These are phyloP conservation scores for Xylariales sp. DNA, from an alignment of 2,329 filamentous ascomycete species.

Conservation along the genomic window DNA sequence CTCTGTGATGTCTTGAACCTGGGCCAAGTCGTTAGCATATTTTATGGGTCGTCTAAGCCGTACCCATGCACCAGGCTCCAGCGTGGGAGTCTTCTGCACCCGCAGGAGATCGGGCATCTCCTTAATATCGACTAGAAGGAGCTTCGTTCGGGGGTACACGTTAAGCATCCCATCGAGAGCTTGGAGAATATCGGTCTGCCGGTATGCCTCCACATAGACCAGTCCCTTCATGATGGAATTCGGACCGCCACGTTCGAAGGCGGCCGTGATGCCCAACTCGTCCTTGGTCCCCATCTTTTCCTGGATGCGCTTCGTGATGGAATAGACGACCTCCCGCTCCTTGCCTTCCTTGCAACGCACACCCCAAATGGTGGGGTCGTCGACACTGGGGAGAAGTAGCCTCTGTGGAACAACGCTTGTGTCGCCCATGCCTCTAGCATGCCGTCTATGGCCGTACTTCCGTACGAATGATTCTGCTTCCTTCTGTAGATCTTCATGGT, in stretches of 20 bases:
- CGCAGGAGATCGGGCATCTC: conserved; percentile 97
- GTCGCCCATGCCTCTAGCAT: conserved; percentile 72
- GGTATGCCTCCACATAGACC: conserved; percentile 92
- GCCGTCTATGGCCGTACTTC: conserved; percentile 84
- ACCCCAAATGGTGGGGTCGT: conserved; percentile 96
- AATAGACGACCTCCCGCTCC: conserved; percentile 89
- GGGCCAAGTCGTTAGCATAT: conserved; percentile 89
- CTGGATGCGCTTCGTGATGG: conserved; percentile 88
- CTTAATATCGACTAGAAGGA: conserved; percentile 91
- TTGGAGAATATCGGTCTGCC: conserved; percentile 85
- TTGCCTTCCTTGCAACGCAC: conserved; percentile 95
- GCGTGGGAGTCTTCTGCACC: conserved; percentile 84
- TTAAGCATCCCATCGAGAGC: conserved; percentile 87
- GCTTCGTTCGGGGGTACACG: conserved; percentile 88
- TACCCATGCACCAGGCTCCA: conserved; percentile 92
- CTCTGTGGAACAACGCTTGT: conserved; percentile 85
- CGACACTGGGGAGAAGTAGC: conserved; percentile 88
- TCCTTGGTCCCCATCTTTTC: conserved; percentile 83
- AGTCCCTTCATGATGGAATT: conserved; percentile 89
- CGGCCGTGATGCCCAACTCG: conserved; percentile 85
- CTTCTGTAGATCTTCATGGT: conserved; percentile 92
- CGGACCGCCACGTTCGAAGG: conserved; percentile 86
- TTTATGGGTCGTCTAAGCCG: conserved; percentile 83
- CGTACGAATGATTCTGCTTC: conserved; percentile 88
- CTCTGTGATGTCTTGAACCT: conserved; percentile 91